A percentile compares a stretch with the other conserved stretches of the same genome.
These are phyloP conservation scores for Acer yangbiense DNA, from an alignment of 345 rosid genomes.

Conservation along the genomic window DNA sequence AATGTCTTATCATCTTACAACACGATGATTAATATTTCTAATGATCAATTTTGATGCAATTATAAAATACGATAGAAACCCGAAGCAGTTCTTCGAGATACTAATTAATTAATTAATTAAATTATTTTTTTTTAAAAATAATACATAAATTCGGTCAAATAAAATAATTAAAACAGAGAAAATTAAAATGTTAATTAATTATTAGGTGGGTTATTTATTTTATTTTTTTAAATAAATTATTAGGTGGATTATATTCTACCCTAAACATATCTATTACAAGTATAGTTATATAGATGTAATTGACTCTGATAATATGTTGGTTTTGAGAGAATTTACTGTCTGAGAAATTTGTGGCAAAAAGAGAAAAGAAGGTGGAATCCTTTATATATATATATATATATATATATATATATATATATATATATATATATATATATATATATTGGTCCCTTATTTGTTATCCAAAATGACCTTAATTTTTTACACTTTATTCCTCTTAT, in stretches of 20 bases:
- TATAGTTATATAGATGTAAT: neutral
- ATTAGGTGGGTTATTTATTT: slow-evolving; percentile 17
- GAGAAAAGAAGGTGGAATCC: slow-evolving; percentile 7
- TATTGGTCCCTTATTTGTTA: neutral
- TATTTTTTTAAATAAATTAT: too few relatives aligned
- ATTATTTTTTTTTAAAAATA: too few relatives aligned
- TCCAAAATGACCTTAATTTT: neutral
- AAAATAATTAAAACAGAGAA: too few relatives aligned
- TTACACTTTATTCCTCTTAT: slow-evolving; percentile 31
- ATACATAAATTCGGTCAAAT: too few relatives aligned
- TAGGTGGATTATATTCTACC: too few relatives aligned
- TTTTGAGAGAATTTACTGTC: slow-evolving; percentile 12
- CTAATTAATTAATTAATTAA: neutral
- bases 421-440: too few relatives aligned
- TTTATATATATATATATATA: neutral
- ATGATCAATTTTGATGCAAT: neutral
- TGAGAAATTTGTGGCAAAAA: slow-evolving; percentile 11
- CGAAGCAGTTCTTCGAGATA: neutral
- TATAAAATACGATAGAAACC: neutral
- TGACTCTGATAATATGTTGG: neutral
- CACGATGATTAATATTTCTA: neutral
- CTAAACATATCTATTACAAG: too few relatives aligned
- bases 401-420: too few relatives aligned
- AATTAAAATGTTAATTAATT: neutral
- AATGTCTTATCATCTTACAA: neutral